Evolutionary conservation across 2,329 filamentous ascomycete species (phyloP).

Genomic region (Sclerotinia sclerotiorum): DNA sequence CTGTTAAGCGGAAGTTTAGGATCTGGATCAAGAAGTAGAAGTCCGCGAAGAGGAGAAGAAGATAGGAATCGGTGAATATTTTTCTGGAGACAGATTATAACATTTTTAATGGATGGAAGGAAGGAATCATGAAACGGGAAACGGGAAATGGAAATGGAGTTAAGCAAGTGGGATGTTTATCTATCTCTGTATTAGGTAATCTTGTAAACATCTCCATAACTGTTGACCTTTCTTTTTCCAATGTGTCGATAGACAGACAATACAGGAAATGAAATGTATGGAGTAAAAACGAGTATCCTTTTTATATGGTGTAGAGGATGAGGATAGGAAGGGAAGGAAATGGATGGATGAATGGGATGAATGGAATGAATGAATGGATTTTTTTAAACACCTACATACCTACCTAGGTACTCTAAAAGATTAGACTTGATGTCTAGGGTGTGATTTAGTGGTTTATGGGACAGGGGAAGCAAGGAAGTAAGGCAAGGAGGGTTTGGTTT

Average conservation of each 20-base stretch:
- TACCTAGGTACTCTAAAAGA: no score
- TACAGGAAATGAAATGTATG: slow-evolving; percentile 16
- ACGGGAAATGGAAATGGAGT: background rate
- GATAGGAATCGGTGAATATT: slow-evolving; percentile 33
- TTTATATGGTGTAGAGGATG: slow-evolving; percentile 30
- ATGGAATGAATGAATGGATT: background rate
- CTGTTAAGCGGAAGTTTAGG: slow-evolving; percentile 33
- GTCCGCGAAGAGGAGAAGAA: slow-evolving; percentile 31
- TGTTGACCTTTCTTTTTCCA: background rate
- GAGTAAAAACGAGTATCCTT: slow-evolving; percentile 12
- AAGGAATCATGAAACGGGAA: background rate
- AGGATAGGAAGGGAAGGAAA: background rate
- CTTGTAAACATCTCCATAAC: slow-evolving; percentile 16
- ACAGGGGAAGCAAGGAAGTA: slow-evolving; percentile 21
- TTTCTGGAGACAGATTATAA: background rate
- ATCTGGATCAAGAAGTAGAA: slow-evolving; percentile 31
- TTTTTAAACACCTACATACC: no score
- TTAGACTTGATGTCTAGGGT: background rate
- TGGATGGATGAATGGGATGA: background rate
- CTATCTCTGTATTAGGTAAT: slow-evolving; percentile 23
- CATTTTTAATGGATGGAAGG: background rate
- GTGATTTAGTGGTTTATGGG: slow-evolving; percentile 23
- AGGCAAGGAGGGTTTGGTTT: no score
- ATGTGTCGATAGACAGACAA: background rate
- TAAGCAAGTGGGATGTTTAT: background rate